Evolutionary conservation across 2,329 filamentous ascomycete genomes (phyloP), one percentile per base, ranked within the genome.

Genomic region (Apiospora kogelbergensis): DNA sequence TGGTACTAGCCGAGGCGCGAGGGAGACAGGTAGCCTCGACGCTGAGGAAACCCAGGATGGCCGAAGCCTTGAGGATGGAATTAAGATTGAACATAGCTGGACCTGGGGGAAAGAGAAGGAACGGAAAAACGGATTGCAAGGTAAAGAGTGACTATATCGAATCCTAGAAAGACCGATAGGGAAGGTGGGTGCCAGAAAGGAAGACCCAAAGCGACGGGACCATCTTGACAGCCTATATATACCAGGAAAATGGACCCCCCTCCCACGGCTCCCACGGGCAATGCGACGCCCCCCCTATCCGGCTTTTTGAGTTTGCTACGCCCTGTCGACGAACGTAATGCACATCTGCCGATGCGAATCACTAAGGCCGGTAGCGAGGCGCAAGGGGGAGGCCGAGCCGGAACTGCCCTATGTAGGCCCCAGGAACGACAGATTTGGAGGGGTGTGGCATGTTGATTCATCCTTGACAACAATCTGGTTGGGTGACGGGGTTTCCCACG

Each of bases 141-240:
- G 33, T 33, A 33, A 60, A 60, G 53, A 60, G 20, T 60, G 53
- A 60, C 53, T 60, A 37, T 60, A 37, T 37, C 53, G 53, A n/a
- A 60, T 60, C 53, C 53, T 60, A 37, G 26, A 37, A 60, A 60
- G 53, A 37, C 30, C 53, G 53, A 60, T 60, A 60, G 53, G 53
- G 53, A 60, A 60, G 53, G 53, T 60, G 53, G 53, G 53, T 60
- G 53, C 30, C 30, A 60, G 24, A 37, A 20, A 17, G 17, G 30
- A 60, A 37, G 30, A 60, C 13, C 53, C 53, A 33, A 30, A 60
- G 7, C 20, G 33, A 60, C 20, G 26, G 30, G 11, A 60, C 30
- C 53, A n/a, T 5, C n/a, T n/a, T 15, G 30, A 9, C 17, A 60
- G n/a, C 20, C 53, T 60, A 60, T 60, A 60, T 60, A 60, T 60